Evolutionary conservation across 306 rosid species (phyloP).

Genomic region (Vigna trinervia): DNA sequence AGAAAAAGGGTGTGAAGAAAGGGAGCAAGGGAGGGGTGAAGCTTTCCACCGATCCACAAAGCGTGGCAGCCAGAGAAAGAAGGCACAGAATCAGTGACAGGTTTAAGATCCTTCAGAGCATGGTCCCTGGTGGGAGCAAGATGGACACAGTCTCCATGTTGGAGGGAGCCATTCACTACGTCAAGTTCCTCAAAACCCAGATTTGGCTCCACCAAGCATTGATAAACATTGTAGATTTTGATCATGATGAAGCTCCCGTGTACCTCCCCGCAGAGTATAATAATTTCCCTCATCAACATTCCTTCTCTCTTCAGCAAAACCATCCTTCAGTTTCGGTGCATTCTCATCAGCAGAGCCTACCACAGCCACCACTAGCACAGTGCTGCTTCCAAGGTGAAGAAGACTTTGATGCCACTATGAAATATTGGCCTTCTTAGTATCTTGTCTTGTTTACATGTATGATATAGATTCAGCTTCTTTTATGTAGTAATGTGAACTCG

Average conservation of each 20-base stretch:
- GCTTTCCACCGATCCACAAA: constrained; percentile 93
- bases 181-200: constrained; percentile 82
- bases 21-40: constrained; percentile 53
- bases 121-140: constrained; percentile 90
- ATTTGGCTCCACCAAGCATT: constrained; percentile 84
- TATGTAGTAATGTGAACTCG: constrained; percentile 9
- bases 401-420: constrained; percentile 41
- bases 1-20: constrained; percentile 47
- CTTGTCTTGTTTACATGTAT: background rate
- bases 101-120: constrained; percentile 88
- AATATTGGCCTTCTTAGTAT: constrained; percentile 49
- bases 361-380: constrained; percentile 31
- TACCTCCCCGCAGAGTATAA: constrained; percentile 9
- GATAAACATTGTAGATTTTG: constrained; percentile 53
- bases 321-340: constrained; percentile 17
- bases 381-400: constrained; percentile 49
- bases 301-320: constrained; percentile 35
- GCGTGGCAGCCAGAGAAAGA: constrained; percentile 91
- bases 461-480: background rate
- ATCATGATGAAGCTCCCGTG: constrained; percentile 35
- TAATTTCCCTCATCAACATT: constrained; percentile 2
- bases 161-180: constrained; percentile 87
- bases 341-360: constrained; percentile 32
- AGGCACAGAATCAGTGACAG: constrained; percentile 89
- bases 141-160: constrained; percentile 93